A percentile compares a stretch with the other conserved stretches of the same genome.
Evolutionary conservation across 2,329 filamentous ascomycete genomes (phyloP).

Genomic region (Botrytis cinerea): DNA sequence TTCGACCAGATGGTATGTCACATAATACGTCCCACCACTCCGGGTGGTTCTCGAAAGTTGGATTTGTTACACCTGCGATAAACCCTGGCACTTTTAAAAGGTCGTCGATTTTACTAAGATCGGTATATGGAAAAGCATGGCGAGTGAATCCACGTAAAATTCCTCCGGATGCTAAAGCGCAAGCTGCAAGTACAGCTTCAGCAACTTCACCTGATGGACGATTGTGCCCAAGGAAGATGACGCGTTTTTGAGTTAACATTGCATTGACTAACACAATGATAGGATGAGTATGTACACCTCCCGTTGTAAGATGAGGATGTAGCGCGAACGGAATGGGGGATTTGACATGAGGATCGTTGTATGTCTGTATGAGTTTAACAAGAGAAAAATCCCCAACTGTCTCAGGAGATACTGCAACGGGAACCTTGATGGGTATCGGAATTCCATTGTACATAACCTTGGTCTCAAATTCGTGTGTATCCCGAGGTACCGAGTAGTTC

Average conservation of each 20-base stretch:
- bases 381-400: slow-evolving; percentile 97
- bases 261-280: slow-evolving; percentile 95
- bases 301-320: slow-evolving; percentile 91
- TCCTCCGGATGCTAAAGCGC: slow-evolving; percentile 88
- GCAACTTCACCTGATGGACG: slow-evolving; percentile 94
- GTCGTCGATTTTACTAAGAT: slow-evolving; percentile 96
- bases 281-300: slow-evolving; percentile 85
- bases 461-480: slow-evolving; percentile 97
- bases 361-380: slow-evolving; percentile 95
- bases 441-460: slow-evolving; percentile 95
- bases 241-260: slow-evolving; percentile 90
- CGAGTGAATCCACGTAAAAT: slow-evolving; percentile 91
- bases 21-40: slow-evolving; percentile 99
- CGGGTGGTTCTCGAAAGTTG: slow-evolving; percentile 88
- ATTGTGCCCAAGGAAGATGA: slow-evolving; percentile 95
- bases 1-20: slow-evolving; percentile 85
- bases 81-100: slow-evolving; percentile 94
- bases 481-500: slow-evolving; percentile 77
- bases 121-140: slow-evolving; percentile 96
- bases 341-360: slow-evolving; percentile 79
- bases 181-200: slow-evolving; percentile 96
- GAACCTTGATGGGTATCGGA: slow-evolving; percentile 94
- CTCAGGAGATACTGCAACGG: slow-evolving; percentile 89
- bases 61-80: slow-evolving; percentile 96
- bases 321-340: slow-evolving; percentile 80